phyloP scores from a whole-genome alignment of 176 grass and related monocot genomes.

The Tuctoria greenei region DNA sequence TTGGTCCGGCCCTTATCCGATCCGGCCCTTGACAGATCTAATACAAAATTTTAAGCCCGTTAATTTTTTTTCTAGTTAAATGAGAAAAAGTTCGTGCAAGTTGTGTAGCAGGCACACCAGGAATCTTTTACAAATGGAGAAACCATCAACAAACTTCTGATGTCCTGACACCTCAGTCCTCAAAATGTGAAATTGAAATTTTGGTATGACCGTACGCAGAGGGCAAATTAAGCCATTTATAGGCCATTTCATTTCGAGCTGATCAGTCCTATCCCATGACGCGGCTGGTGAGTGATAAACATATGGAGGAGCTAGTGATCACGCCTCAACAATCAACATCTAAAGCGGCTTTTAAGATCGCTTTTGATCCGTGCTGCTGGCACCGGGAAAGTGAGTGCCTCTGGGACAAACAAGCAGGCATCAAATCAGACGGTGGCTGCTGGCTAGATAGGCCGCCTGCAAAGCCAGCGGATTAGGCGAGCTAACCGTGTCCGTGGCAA shows the following conservation, averaged over 20 bases:
- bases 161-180: background rate
- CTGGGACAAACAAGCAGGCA: conserved; percentile 3
- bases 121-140: background rate
- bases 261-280: background rate
- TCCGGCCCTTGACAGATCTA: no score
- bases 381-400: background rate
- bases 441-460: background rate
- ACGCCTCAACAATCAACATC: background rate
- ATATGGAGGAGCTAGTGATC: background rate
- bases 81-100: background rate
- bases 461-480: conserved; percentile 25
- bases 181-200: no score
- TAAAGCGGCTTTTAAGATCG: background rate
- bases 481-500: background rate
- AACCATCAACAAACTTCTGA: background rate
- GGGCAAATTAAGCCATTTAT: background rate
- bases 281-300: background rate
- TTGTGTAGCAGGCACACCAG: background rate
- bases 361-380: background rate
- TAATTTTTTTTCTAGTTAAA: background rate
- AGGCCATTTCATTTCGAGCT: background rate
- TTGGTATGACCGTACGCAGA: background rate
- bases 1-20: no score
- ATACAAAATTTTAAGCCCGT: no score
- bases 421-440: conserved; percentile 3